Evolutionary conservation across 257 asterid genomes (phyloP).

Genomic region (Scutellaria minor): DNA sequence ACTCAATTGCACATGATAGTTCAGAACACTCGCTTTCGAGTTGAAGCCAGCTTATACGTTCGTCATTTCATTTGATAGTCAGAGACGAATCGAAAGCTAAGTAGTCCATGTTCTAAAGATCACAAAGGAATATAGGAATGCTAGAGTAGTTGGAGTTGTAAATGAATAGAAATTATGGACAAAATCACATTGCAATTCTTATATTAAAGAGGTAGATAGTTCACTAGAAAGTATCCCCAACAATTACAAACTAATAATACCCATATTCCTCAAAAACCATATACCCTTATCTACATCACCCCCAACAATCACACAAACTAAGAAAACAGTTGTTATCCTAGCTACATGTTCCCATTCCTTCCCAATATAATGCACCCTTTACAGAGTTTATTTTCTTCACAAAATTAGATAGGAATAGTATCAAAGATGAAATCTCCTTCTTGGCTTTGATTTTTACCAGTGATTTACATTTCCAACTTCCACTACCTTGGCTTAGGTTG

Average conservation of each 20-base stretch:
- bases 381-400: slow-evolving; percentile 48
- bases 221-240: slow-evolving; percentile 34
- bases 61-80: background rate
- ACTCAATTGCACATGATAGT: too few relatives aligned
- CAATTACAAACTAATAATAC: slow-evolving; percentile 37
- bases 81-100: background rate
- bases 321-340: slow-evolving; percentile 37
- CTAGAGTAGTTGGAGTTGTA: too few relatives aligned
- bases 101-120: background rate
- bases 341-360: slow-evolving; percentile 42
- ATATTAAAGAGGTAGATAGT: slow-evolving; percentile 37
- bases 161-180: background rate
- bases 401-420: slow-evolving; percentile 34
- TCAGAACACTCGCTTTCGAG: background rate
- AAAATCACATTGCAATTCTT: slow-evolving; percentile 38
- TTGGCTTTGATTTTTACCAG: slow-evolving; percentile 8
- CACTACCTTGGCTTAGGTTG: slow-evolving; percentile 60
- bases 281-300: slow-evolving; percentile 60
- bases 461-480: slow-evolving; percentile 8
- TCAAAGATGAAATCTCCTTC: slow-evolving; percentile 20
- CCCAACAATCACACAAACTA: slow-evolving; percentile 50
- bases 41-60: background rate
- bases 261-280: slow-evolving; percentile 42
- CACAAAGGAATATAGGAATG: too few relatives aligned
- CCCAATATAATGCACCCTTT: slow-evolving; percentile 45